Percentiles rank a stretch among this genome's conserved stretches.
Conservation (phyloP, 2,329 filamentous ascomycete genomes). For the Didymella exigua region DNA sequence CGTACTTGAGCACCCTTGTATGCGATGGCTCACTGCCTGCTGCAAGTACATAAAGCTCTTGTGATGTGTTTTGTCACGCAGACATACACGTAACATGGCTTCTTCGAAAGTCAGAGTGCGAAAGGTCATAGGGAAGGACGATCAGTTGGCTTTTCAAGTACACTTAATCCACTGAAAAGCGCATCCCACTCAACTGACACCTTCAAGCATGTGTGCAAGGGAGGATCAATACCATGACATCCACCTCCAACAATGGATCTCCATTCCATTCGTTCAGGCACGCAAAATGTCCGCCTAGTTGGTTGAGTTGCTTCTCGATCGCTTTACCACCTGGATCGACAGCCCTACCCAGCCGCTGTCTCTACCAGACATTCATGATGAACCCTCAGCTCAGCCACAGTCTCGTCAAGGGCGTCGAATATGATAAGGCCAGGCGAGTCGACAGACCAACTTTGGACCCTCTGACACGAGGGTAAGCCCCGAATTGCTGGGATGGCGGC, state of each 20-base stretch:
- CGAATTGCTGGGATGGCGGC: neutral
- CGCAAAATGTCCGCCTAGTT: too few species aligned
- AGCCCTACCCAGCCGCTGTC: neutral
- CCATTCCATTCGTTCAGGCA: neutral
- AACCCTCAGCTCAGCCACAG: neutral
- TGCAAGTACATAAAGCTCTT: neutral
- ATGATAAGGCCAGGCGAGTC: neutral
- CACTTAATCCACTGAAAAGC: neutral
- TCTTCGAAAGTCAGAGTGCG: neutral
- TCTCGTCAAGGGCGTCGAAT: neutral
- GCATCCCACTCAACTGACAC: neutral
- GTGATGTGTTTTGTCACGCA: neutral
- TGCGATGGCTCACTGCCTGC: neutral
- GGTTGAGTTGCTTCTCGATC: neutral
- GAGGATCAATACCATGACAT: neutral
- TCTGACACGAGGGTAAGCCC: neutral
- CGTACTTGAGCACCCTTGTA: too few species aligned
- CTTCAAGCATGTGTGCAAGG: neutral
- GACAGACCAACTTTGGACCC: neutral
- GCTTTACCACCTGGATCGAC: neutral
- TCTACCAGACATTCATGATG: neutral
- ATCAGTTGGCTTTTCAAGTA: neutral
- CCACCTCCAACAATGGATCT: neutral
- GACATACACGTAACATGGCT: neutral
- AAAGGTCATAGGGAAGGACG: neutral